phyloP scores from a whole-genome alignment of 805 yeast genomes.

The Nakazawaea pomicola region DNA sequence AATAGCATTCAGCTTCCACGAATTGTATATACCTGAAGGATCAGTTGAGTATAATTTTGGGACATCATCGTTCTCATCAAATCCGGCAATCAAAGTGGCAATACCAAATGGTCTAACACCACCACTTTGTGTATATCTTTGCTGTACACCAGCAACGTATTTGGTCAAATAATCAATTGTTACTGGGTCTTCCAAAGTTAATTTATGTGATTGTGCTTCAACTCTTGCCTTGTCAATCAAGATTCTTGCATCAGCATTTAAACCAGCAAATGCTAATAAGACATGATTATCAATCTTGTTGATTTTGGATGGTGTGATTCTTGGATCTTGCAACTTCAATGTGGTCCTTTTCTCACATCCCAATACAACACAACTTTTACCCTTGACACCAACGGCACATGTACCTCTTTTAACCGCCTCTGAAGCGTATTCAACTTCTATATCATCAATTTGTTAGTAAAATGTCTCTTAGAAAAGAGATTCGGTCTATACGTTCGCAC shows the following conservation, averaged over 20 bases:
- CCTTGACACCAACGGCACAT: constrained; percentile 96
- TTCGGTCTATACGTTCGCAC: constrained; percentile 21
- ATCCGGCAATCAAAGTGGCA: constrained; percentile 92
- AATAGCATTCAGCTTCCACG: constrained; percentile 97
- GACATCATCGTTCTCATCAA: constrained; percentile 74
- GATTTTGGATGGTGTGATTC: constrained; percentile 93
- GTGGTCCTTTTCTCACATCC: constrained; percentile 98
- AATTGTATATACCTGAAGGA: constrained; percentile 94
- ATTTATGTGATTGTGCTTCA: constrained; percentile 91
- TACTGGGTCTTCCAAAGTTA: constrained; percentile 93
- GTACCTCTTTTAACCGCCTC: constrained; percentile 99
- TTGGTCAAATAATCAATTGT: constrained; percentile 87
- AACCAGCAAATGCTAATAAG: constrained; percentile 91
- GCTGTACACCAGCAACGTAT: constrained; percentile 97
- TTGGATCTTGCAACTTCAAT: constrained; percentile 89
- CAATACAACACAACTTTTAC: constrained; percentile 79
- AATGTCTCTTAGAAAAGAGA: neutral
- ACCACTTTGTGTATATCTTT: constrained; percentile 94
- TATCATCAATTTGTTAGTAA: constrained; percentile 12
- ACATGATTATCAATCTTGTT: constrained; percentile 88
- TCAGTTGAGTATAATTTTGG: constrained; percentile 93
- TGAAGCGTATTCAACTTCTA: constrained; percentile 91
- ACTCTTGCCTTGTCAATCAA: constrained; percentile 92
- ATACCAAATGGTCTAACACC: constrained; percentile 99
- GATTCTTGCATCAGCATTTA: constrained; percentile 97